Evolutionary conservation across 1,139 yeast species (phyloP).

Genomic region (Geotrichum cucujoidarum): DNA sequence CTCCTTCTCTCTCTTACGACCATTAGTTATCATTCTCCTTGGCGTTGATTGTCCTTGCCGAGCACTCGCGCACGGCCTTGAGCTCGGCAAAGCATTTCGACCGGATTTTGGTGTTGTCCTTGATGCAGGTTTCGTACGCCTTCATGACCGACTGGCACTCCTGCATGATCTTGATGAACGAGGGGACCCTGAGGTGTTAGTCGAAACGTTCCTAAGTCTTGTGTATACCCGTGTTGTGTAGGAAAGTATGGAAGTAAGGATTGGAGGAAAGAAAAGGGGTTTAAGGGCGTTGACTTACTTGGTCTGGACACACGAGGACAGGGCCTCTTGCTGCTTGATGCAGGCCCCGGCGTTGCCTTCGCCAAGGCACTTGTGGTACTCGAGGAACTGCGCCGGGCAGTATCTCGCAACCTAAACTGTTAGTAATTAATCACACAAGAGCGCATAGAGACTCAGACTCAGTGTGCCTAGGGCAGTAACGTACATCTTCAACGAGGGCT

Average conservation of each 20-base stretch:
- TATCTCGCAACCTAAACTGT: constrained; percentile 47
- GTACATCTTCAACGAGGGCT: constrained; percentile 49
- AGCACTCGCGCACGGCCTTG: constrained; percentile 39
- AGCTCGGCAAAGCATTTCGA: constrained; percentile 42
- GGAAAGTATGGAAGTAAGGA: not conserved
- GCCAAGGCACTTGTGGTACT: constrained; percentile 62
- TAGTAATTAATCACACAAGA: constrained; percentile 4
- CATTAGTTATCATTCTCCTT: constrained; percentile 19
- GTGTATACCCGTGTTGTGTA: too few relatives aligned
- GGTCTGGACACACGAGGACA: constrained; percentile 54
- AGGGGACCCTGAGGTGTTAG: constrained; percentile 44
- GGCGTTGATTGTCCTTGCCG: constrained; percentile 32
- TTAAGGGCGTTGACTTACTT: too few relatives aligned
- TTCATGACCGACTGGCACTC: constrained; percentile 53
- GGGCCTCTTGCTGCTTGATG: constrained; percentile 45
- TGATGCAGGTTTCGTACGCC: constrained; percentile 58
- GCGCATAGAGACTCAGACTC: not conserved
- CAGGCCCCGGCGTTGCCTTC: constrained; percentile 48
- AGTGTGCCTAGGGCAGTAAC: constrained; percentile 20
- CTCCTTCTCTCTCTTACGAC: too few relatives aligned
- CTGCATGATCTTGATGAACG: constrained; percentile 57
- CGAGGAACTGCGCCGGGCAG: constrained; percentile 62
- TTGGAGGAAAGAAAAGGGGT: not conserved
- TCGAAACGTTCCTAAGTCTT: not conserved
- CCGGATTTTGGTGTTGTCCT: constrained; percentile 38